Evolutionary conservation across 2,329 filamentous ascomycete genomes (phyloP).

Genomic region (Colletotrichum sp.): DNA sequence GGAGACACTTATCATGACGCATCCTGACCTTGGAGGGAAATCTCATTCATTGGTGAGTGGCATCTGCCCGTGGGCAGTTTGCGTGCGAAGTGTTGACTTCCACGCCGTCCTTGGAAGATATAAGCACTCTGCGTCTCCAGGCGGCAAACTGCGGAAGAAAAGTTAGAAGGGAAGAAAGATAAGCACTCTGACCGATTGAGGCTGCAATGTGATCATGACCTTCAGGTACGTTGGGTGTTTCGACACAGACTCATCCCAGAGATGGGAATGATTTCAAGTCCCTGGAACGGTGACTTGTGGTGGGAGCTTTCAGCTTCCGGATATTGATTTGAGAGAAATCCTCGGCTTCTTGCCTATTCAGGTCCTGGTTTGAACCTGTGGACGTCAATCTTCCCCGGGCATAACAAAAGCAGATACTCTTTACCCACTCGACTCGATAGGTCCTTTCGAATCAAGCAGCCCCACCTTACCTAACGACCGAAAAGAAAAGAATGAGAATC

Average conservation of each 20-base stretch:
- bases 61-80: not conserved
- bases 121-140: not conserved
- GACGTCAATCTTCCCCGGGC: not conserved
- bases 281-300: not conserved
- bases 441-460: not conserved
- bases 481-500: not conserved
- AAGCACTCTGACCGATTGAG: not conserved
- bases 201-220: not conserved
- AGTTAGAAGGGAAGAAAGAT: too few species aligned
- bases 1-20: not conserved
- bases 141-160: too few species aligned
- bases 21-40: not conserved
- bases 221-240: not conserved
- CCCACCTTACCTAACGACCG: not conserved
- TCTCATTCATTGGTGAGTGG: not conserved
- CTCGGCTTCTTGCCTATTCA: not conserved
- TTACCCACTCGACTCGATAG: not conserved
- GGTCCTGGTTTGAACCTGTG: not conserved
- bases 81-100: not conserved
- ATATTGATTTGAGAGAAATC: not conserved
- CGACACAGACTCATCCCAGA: not conserved
- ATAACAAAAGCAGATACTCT: not conserved
- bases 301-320: not conserved
- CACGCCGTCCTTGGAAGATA: not conserved
- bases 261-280: not conserved